Percentiles rank a stretch among this genome's conserved stretches.
Evolutionary conservation across 176 grass and related monocot species (phyloP).

Genomic region (Raddia guianensis): DNA sequence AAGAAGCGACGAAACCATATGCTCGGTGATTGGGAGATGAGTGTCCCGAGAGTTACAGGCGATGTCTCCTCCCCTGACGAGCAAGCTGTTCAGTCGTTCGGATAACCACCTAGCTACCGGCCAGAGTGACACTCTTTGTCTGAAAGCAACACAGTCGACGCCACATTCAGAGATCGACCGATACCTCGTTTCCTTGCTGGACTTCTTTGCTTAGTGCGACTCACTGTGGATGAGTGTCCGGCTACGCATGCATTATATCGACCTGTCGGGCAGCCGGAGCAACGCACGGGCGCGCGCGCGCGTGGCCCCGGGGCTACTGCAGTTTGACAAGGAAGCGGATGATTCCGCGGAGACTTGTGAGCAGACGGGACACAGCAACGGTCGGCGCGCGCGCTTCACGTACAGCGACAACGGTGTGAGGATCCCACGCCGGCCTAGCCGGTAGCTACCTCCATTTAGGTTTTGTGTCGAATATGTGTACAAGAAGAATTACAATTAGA

Average conservation of each 20-base stretch:
- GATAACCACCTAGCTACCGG: too few species aligned
- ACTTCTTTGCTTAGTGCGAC: background rate
- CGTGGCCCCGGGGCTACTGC: background rate
- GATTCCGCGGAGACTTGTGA: background rate
- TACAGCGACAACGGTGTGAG: background rate
- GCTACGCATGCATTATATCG: too few species aligned
- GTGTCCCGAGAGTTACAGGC: background rate
- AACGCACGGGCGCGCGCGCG: background rate
- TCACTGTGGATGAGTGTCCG: background rate
- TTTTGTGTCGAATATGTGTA: too few species aligned
- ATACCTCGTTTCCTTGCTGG: too few species aligned
- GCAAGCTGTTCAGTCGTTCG: too few species aligned
- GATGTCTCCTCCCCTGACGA: background rate
- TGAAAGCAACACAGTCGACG: background rate
- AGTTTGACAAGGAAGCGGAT: slow-evolving; percentile 8
- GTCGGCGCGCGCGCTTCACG: background rate
- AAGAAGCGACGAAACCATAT: background rate
- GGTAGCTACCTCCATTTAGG: background rate
- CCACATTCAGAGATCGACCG: background rate
- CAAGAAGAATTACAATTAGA: too few species aligned
- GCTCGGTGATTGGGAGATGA: background rate
- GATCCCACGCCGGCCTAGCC: background rate
- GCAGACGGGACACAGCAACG: background rate
- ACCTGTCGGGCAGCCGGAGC: too few species aligned
- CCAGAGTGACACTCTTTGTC: background rate